Evolutionary conservation across 2,329 filamentous ascomycete species (phyloP).

Genomic region (Colletotrichum sojae): DNA sequence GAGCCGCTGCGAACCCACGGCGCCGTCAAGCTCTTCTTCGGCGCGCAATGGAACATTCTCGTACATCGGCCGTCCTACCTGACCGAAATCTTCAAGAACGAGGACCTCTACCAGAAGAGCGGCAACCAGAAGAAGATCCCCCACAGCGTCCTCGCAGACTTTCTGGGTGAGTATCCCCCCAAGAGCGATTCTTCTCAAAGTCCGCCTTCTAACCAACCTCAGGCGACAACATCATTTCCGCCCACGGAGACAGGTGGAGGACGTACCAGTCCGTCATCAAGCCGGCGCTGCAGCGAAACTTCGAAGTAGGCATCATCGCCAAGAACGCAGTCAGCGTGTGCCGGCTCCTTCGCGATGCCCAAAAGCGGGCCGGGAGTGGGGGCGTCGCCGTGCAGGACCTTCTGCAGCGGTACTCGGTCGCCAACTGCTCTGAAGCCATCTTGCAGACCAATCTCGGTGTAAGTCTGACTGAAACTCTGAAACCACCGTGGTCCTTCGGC

Average conservation of each 20-base stretch:
- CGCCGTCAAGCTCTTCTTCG: constrained; percentile 64
- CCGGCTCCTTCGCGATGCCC: constrained; percentile 48
- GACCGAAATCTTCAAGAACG: constrained; percentile 53
- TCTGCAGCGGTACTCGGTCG: constrained; percentile 54
- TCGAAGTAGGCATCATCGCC: constrained; percentile 44
- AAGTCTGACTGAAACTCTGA: constrained; percentile 21
- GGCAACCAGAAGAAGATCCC: constrained; percentile 59
- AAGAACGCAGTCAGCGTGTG: constrained; percentile 46
- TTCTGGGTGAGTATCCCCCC: constrained; percentile 43
- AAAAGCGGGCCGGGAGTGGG: constrained; percentile 42
- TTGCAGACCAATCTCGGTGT: constrained; percentile 47
- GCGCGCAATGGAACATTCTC: constrained; percentile 63
- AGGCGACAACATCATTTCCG: constrained; percentile 58
- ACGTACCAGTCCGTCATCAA: constrained; percentile 53
- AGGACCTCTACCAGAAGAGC: constrained; percentile 53
- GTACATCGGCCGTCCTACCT: constrained; percentile 60
- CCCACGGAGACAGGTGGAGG: constrained; percentile 53
- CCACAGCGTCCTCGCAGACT: constrained; percentile 52
- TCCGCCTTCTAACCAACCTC: not conserved
- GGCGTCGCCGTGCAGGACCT: constrained; percentile 49
- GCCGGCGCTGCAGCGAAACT: constrained; percentile 49
- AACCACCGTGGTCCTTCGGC: not conserved
- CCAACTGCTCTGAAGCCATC: constrained; percentile 52
- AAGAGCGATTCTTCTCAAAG: not conserved
- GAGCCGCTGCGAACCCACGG: constrained; percentile 55